Evolutionary conservation across 2,329 filamentous ascomycete genomes (phyloP).

Genomic region (Aureobasidium leucospermi): DNA sequence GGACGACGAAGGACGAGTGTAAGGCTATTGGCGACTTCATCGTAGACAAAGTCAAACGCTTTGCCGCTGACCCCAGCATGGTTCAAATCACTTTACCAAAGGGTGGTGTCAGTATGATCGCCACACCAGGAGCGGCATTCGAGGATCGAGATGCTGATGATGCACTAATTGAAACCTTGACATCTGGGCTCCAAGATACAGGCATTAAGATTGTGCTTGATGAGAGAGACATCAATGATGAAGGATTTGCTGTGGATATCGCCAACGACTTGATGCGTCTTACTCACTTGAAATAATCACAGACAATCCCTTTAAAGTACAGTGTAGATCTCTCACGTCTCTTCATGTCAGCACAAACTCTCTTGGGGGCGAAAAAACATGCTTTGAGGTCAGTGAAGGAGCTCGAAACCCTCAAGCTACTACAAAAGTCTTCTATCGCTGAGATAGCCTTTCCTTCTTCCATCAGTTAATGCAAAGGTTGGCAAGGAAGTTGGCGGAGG

Average conservation of each 20-base stretch:
- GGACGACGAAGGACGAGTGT: conserved; percentile 54
- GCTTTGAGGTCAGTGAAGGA: too few relatives aligned
- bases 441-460: too few relatives aligned
- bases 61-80: conserved; percentile 32
- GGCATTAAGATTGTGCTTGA: conserved; percentile 46
- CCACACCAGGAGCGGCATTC: conserved; percentile 47
- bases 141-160: conserved; percentile 42
- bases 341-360: too few relatives aligned
- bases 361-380: too few relatives aligned
- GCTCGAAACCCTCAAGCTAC: too few relatives aligned
- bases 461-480: too few relatives aligned
- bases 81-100: conserved; percentile 54
- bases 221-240: conserved; percentile 50
- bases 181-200: conserved; percentile 40
- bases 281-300: neutral
- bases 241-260: conserved; percentile 42
- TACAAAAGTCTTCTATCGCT: too few relatives aligned
- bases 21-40: conserved; percentile 49
- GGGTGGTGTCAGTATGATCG: conserved; percentile 55
- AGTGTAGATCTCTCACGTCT: neutral
- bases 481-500: too few relatives aligned
- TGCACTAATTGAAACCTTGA: conserved; percentile 42
- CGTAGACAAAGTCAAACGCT: conserved; percentile 42
- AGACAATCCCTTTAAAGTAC: neutral
- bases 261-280: conserved; percentile 27